These are phyloP conservation scores for Eudorina sp. DNA, from an alignment of 139 green algal genomes.

Conservation along the genomic window DNA sequence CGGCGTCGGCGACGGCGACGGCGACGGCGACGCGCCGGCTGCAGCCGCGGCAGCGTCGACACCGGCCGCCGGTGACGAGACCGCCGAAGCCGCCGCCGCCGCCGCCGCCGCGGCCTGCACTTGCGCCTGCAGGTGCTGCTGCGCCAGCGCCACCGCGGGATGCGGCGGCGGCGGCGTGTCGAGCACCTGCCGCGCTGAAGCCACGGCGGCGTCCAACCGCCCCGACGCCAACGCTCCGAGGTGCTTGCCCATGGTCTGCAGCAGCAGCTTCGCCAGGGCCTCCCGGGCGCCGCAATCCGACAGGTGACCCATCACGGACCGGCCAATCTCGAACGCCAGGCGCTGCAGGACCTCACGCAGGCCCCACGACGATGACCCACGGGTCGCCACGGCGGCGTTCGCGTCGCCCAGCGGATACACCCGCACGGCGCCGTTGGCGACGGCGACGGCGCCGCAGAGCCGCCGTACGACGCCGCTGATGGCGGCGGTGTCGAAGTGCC, in stretches of 20 bases:
- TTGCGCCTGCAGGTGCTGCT: neutral
- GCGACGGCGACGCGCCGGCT: neutral
- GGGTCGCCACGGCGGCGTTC: no score
- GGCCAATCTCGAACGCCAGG: constrained; percentile 50
- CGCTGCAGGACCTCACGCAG: constrained; percentile 42
- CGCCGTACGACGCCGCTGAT: constrained; percentile 24
- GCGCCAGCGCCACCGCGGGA: neutral
- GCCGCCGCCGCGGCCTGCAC: neutral
- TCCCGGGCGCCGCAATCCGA: neutral
- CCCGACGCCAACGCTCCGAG: constrained; percentile 47
- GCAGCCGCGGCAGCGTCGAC: neutral
- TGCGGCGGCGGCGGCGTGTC: neutral
- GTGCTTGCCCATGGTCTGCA: constrained; percentile 51
- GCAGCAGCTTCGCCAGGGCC: constrained; percentile 47
- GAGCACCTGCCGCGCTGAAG: constrained; percentile 5
- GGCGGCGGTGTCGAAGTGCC: constrained; percentile 27
- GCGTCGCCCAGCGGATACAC: neutral
- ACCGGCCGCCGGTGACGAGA: neutral
- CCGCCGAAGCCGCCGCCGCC: neutral
- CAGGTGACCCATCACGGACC: constrained; percentile 31
- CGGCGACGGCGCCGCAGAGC: constrained; percentile 20
- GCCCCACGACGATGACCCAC: neutral
- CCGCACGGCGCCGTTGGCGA: constrained; percentile 3
- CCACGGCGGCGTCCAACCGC: constrained; percentile 28
- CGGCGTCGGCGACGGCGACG: neutral